Evolutionary conservation across 2,329 filamentous ascomycete genomes (phyloP), one percentile per base, ranked within the genome.

Genomic region (Verruconis gallopava): DNA sequence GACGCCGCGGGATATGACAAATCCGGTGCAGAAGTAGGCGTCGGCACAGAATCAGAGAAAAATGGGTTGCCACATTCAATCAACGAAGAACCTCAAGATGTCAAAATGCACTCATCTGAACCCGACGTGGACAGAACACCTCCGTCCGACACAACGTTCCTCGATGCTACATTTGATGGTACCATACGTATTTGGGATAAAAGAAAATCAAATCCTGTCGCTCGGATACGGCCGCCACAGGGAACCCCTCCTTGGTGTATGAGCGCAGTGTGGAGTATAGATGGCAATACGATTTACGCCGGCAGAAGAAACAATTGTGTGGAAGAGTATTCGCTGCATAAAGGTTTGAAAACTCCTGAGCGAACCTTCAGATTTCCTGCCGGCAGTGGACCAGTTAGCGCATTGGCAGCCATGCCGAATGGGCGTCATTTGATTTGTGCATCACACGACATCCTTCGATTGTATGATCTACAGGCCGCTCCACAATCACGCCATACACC

Each of bases 201-300:
- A 3, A 77, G 91, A 15, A 75, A 82, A 48, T 73, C 74, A 1
- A 73, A 80, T 25, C 81, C 89, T 0, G 71, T 94, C 2, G 86
- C 91, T 2, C 77, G 79, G 20, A 89, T 96, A 44, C 69, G 71
- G 1, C 84, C 82, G 14, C 70, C 78, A 9, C 74, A 77, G 9
- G 77, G 78, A 14, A 83, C 85, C 1, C 89, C 91, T 1, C 91
- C 89, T 0, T 98, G 89, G 89, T 96, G 89, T 60, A 95, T 94
- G 78, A 88, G 85, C 50, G 85, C 86, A 1, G 94, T 86, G 64
- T 98, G 91, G 91, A 89, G 82, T 42, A 86, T 86, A 0, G 84
- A 95, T 57, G 91, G 91, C 12, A 96, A 96, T 61, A 85, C 77
- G 60, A 88, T 98, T 52, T 98, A 94, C 61, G 88, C 83, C 0